Evolutionary conservation across 2,329 filamentous ascomycete species (phyloP).

Genomic region (Botrytis elliptica): DNA sequence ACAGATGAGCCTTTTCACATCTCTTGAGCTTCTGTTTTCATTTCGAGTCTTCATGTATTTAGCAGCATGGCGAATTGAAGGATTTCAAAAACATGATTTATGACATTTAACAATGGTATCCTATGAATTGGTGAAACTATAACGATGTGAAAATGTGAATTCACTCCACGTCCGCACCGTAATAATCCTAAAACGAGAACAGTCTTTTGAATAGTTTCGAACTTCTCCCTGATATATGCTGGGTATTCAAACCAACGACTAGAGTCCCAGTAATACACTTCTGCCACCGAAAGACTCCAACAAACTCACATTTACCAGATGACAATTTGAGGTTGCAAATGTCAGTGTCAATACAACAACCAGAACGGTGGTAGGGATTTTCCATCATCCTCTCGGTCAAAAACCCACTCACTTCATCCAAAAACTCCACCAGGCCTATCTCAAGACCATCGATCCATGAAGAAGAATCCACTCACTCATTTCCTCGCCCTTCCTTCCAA

Average conservation of each 20-base stretch:
- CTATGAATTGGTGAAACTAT: not conserved
- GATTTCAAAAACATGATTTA: slow-evolving; percentile 28
- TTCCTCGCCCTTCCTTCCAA: not conserved
- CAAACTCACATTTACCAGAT: not conserved
- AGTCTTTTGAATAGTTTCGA: not conserved
- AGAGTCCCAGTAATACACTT: not conserved
- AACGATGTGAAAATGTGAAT: not conserved
- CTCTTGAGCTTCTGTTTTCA: slow-evolving; percentile 30
- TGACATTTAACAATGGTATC: slow-evolving; percentile 6
- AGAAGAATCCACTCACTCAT: not conserved
- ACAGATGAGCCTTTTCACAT: slow-evolving; percentile 29
- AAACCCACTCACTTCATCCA: not conserved
- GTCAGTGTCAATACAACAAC: not conserved
- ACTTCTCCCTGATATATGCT: not conserved
- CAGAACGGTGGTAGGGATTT: not conserved
- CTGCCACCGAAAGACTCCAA: not conserved
- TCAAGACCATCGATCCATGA: not conserved
- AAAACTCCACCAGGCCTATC: not conserved
- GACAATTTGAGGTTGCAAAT: not conserved
- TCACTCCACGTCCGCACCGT: rapidly evolving
- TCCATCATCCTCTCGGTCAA: not conserved
- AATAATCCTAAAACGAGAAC: not conserved
- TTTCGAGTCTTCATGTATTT: slow-evolving; percentile 36
- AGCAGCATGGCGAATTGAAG: slow-evolving; percentile 37
- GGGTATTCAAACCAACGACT: not conserved